Base-by-base conservation (phyloP, 2,329 filamentous ascomycete genomes). In the Dothistroma septosporum region DNA sequence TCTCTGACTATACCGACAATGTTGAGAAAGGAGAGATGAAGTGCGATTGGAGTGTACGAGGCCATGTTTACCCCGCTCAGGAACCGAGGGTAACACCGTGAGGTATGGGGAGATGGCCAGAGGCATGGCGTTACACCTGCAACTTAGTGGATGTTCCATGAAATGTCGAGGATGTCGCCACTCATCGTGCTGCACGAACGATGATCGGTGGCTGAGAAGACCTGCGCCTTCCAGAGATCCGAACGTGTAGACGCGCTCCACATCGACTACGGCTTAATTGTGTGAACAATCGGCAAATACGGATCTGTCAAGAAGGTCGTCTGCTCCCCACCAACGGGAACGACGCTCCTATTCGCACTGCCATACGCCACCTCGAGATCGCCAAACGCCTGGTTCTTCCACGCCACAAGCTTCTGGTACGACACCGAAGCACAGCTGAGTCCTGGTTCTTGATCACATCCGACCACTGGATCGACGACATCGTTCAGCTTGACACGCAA, bases 401-500 rank as follows among this genome's bases (percentile, higher is more conserved):
- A 11, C 28, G 46, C 56, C 8, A 66, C 53, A 14, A 68, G 54
- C n/a, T 49, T 41, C 32, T 55, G 48, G 47, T 66, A 83, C 1
- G 77, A 65, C 6, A 62, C 62, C 32, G 84, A 67, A 11, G 76
- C 73, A 69, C 81, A 83, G 55, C 78, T 81, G 31, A 64, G 62
- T 8, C 79, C 80, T 3, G 80, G 81, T 1, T 80, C 80, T 19
- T 57, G 55, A 41, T 66, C 62, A 61, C 86, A 3, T 83, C 85
- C 0, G 83, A 85, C 62, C 75, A 76, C 62, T 79, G 76, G 83
- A 68, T 88, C 87, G 2, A 88, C 80, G 8, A 82, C 83, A 59
- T 88, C 85, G 66, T 88, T 87, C 47, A 88, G 76, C 11, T 80
- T 76, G 53, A 88, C 79, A 16, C 85, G 82, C 47, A 88, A 70